Conservation (phyloP, 2,329 filamentous ascomycete species). For the Venturiaceae sp. region DNA sequence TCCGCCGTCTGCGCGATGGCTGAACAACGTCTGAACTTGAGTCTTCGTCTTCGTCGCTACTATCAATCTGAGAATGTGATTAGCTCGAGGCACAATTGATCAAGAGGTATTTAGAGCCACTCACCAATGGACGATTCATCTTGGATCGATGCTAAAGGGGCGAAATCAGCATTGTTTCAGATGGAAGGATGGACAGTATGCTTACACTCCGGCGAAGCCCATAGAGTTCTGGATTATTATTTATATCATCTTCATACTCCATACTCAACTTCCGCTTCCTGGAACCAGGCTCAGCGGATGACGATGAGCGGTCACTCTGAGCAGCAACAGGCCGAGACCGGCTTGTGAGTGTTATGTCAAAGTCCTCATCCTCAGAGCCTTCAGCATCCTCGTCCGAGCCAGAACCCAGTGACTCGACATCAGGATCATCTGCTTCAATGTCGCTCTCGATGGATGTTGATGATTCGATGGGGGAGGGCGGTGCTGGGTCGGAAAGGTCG, state of each 20-base stretch:
- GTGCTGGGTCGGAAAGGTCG: conserved; percentile 59
- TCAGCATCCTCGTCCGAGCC: conserved; percentile 40
- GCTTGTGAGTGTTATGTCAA: conserved; percentile 66
- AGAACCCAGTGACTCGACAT: conserved; percentile 32
- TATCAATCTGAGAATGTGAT: conserved; percentile 40
- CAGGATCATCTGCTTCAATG: conserved; percentile 25
- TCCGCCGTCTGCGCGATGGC: conserved; percentile 54
- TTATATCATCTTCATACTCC: conserved; percentile 71
- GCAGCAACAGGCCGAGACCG: conserved; percentile 46
- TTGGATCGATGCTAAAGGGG: conserved; percentile 47
- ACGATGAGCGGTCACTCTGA: conserved; percentile 3
- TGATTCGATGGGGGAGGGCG: conserved; percentile 11
- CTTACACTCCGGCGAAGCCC: conserved; percentile 86
- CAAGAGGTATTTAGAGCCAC: conserved; percentile 16
- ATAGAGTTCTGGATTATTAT: conserved; percentile 89
- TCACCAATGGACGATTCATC: conserved; percentile 50
- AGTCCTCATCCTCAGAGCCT: conserved; percentile 55
- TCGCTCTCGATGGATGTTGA: conserved; percentile 28
- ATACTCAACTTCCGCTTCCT: conserved; percentile 56
- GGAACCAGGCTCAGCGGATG: conserved; percentile 4
- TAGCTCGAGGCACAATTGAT: conserved; percentile 6
- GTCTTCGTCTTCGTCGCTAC: conserved; percentile 50
- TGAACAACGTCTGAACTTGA: conserved; percentile 68
- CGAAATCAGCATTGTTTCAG: conserved; percentile 22
- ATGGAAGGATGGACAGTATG: background rate